Base-by-base conservation (phyloP, 2,329 filamentous ascomycete species). In the Trichoderma koningii region DNA sequence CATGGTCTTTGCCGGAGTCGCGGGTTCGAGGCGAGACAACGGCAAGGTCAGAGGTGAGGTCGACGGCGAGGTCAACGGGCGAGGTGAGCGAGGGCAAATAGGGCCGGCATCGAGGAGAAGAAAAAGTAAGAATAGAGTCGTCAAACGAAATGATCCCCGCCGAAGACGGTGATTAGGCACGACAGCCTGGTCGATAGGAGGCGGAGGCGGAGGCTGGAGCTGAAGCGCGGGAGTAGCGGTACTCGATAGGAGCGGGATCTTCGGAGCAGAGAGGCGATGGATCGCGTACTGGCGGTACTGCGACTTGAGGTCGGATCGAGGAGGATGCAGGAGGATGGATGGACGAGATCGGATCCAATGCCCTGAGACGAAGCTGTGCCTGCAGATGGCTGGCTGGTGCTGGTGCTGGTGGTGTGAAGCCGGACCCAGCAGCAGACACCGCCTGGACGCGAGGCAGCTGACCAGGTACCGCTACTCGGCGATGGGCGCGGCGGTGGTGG, bases 121-220 rank as follows among this genome's bases (percentile, higher is more conserved):
- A 42, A 41, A 3, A 17, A 15, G 28, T 48, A 44, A 19, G 23
- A 51, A 23, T 19, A 34, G 23, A 42, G 26, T 41, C 15, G 19
- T 15, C n/a, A 47, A 55, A 28, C 12, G 34, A 38, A 38, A 38
- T 38, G 34, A 38, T 14, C 52, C 34, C 19, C 17, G 45, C 44
- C 34, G 47, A 34, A 30, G 47, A 55, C 50, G 23, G 47, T 14
- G n/a, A 34, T 45, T 23, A 26, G 53, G 12, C 17, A 45, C 42
- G 38, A 19, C 50, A 63, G 60, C 59, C 48, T 62, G 44, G 59
- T 53, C 48, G 48, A 62, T 44, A 62, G 41, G 60, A 63, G 48
- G 44, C 48, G 55, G 55, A 30, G 55, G 28, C 41, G 55, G 55
- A 45, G 56, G 28, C 41, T 30, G 15, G 52, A 51, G 41, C 23